Evolutionary conservation across 257 asterid species (phyloP).

Genomic region (Mitragyna speciosa): DNA sequence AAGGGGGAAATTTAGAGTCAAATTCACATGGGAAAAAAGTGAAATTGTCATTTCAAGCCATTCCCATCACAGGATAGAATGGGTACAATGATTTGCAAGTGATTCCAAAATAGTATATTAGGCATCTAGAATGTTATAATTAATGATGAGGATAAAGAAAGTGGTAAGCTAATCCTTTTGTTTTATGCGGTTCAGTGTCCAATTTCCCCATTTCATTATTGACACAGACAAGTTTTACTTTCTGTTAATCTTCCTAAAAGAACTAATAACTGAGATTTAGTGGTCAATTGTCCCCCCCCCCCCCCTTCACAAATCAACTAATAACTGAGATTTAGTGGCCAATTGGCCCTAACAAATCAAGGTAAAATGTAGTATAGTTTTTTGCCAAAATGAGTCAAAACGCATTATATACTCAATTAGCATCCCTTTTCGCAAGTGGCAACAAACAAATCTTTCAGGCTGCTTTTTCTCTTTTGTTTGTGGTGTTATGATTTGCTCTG

Average conservation of each 20-base stretch:
- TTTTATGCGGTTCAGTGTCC: too few species aligned
- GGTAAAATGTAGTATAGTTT: too few species aligned
- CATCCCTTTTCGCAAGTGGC: not conserved
- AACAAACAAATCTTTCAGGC: not conserved
- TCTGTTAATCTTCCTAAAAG: too few species aligned
- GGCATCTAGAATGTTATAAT: not conserved
- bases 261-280: not conserved
- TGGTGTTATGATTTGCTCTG: not conserved
- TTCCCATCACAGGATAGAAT: not conserved
- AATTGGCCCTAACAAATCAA: too few species aligned
- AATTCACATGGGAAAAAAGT: not conserved
- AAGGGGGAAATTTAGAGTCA: not conserved
- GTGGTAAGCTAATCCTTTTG: too few species aligned
- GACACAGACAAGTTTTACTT: too few species aligned
- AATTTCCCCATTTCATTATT: not conserved
- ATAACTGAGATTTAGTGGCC: not conserved
- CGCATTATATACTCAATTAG: too few species aligned
- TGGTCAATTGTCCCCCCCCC: too few species aligned
- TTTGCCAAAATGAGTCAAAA: too few species aligned
- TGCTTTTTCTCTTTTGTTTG: too few species aligned
- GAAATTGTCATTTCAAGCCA: not conserved
- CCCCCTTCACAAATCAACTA: too few species aligned
- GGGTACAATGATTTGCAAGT: not conserved
- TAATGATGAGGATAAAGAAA: not conserved
- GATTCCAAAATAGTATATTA: not conserved